Base-by-base conservation (phyloP, 2,329 filamentous ascomycete genomes). In the Talaromyces marneffei region DNA sequence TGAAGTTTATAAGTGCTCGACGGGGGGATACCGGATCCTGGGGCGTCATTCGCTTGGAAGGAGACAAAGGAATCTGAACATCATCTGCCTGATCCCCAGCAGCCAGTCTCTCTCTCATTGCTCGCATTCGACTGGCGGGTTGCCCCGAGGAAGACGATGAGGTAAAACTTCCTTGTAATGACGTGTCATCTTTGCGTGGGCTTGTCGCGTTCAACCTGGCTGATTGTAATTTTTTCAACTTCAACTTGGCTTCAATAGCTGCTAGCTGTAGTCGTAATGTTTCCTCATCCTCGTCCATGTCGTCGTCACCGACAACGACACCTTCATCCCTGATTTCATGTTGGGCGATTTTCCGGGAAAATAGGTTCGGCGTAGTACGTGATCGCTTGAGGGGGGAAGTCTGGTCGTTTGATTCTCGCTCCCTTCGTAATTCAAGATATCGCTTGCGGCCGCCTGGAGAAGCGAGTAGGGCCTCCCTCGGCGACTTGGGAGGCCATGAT, bases 211-310 rank as follows among this genome's bases (percentile, higher is more conserved):
- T 60, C 18, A 60, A 61, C 14, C 64, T 58, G 25, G 63, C 68
- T 14, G 64, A 67, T 55, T 94, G 90, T 14, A 97, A 78, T 70
- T 88, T 92, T 75, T 97, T 97, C 65, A 97, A 76, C 74, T 88
- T 94, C 57, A 97, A 77, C 63, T 89, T 87, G 6, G 92, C 91
- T 74, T 97, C 88, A 62, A 99, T 96, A 60, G 90, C 91, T 65
- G 92, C 87, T 4, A 97, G 79, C 72, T 96, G 87, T 64, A 99
- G 78, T 70, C 95, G 86, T 35, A 97, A 77, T 1, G 87, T 95
- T 78, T 97, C 92, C 74, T 97, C 93, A 67, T 96, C 92, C 6
- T 95, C 84, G n/a, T 85, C 83, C 8, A 82, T 89, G 4, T 90
- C 88, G 9, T 86, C 82, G 3, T 80, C 77, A 4, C 75, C 77